These are phyloP conservation scores for Citropsis articulata DNA, from an alignment of 345 rosid genomes.

Conservation along the genomic window DNA sequence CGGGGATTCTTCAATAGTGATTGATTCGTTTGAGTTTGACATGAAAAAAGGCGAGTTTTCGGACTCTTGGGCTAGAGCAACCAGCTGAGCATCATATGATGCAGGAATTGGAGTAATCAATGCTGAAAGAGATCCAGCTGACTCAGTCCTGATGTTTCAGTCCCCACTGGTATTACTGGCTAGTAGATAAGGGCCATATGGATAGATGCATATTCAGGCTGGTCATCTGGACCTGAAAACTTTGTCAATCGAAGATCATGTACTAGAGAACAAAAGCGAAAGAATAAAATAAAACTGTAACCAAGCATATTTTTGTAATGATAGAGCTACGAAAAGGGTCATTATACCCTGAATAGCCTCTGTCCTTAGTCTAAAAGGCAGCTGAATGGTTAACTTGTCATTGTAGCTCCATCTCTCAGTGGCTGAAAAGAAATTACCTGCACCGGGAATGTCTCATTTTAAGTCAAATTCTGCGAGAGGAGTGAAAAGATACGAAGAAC, in stretches of 20 bases:
- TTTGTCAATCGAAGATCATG: neutral
- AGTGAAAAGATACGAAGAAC: neutral
- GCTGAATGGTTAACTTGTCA: conserved; percentile 54
- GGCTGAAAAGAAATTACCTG: conserved; percentile 64
- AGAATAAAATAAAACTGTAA: too few species aligned
- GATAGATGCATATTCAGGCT: conserved; percentile 65
- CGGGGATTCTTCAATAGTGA: conserved; percentile 52
- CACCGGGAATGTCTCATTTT: neutral
- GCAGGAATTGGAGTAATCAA: conserved; percentile 60
- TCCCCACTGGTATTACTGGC: conserved; percentile 62
- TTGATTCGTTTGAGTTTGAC: conserved; percentile 50
- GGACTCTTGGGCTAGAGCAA: conserved; percentile 54
- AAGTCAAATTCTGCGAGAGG: neutral
- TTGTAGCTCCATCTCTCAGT: conserved; percentile 51
- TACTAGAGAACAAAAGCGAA: neutral
- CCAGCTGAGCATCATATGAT: conserved; percentile 44
- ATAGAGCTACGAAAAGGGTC: neutral
- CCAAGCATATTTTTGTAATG: neutral
- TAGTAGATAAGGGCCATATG: conserved; percentile 76
- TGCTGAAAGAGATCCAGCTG: conserved; percentile 32
- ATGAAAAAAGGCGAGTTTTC: conserved; percentile 46
- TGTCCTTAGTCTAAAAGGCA: conserved; percentile 61
- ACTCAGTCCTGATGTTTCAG: conserved; percentile 56
- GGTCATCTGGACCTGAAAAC: conserved; percentile 52
- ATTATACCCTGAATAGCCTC: conserved; percentile 75